Percentiles rank a stretch among this genome's conserved stretches.
Evolutionary conservation across 2,329 filamentous ascomycete species (phyloP).

Genomic region (Aureobasidium sp.): DNA sequence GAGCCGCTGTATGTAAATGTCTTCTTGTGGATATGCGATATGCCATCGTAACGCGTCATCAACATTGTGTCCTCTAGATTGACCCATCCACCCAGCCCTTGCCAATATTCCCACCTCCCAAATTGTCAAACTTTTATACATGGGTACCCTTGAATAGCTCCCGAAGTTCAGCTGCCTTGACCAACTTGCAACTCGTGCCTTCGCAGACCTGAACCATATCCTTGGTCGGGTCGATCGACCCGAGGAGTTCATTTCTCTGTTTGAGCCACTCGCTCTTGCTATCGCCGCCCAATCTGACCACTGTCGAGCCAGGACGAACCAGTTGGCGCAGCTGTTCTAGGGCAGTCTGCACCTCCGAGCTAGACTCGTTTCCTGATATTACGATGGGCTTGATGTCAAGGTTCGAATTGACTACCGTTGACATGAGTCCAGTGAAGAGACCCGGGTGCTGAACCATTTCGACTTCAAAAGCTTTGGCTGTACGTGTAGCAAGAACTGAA

Average conservation of each 20-base stretch:
- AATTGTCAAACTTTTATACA: neutral
- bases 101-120: neutral
- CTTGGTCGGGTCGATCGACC: conserved; percentile 35
- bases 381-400: conserved; percentile 60
- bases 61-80: too few relatives aligned
- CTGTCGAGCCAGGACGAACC: conserved; percentile 31
- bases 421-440: conserved; percentile 76
- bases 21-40: neutral
- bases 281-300: conserved; percentile 33
- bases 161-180: conserved; percentile 18
- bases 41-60: neutral
- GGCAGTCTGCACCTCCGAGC: conserved; percentile 34
- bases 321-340: conserved; percentile 34
- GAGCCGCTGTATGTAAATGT: neutral
- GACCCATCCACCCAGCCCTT: neutral
- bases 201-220: conserved; percentile 43
- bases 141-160: conserved; percentile 13
- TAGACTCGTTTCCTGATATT: conserved; percentile 37
- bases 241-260: conserved; percentile 43
- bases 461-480: conserved; percentile 77
- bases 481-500: conserved; percentile 59
- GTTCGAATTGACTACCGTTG: conserved; percentile 65
- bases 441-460: conserved; percentile 92
- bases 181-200: conserved; percentile 29
- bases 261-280: conserved; percentile 42